Evolutionary conservation across 2,329 filamentous ascomycete genomes (phyloP).

Genomic region (Parastagonospora nodorum): DNA sequence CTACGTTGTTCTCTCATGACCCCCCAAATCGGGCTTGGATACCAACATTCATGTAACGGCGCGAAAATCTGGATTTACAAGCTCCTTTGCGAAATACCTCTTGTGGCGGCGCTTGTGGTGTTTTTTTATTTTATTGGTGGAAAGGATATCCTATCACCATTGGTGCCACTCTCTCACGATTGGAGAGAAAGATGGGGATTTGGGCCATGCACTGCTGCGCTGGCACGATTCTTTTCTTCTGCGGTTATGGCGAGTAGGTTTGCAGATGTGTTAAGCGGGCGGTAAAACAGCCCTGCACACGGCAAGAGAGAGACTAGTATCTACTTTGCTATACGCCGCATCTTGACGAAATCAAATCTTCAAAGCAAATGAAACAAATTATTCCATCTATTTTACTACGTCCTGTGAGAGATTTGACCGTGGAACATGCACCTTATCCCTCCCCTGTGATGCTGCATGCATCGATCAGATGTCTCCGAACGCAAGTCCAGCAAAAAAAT

Average conservation of each 20-base stretch:
- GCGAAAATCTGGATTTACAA: constrained; percentile 27
- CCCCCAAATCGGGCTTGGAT: constrained; percentile 9
- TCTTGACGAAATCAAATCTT: neutral
- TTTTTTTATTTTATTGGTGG: constrained; percentile 23
- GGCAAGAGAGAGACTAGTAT: neutral
- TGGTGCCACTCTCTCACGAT: neutral
- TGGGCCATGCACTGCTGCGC: constrained; percentile 1
- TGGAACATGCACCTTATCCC: too few species aligned
- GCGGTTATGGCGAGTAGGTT: constrained; percentile 2
- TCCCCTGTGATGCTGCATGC: too few species aligned
- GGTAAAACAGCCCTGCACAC: constrained; percentile 3
- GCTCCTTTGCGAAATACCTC: constrained; percentile 9
- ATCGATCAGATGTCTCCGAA: neutral
- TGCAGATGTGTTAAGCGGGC: constrained; percentile 3
- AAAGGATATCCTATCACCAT: constrained; percentile 3
- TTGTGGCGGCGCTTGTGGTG: constrained; percentile 24
- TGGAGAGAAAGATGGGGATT: constrained; percentile 5
- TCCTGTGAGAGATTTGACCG: neutral
- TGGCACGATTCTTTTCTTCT: neutral
- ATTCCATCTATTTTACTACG: neutral
- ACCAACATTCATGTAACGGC: constrained; percentile 19
- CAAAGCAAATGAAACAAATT: too few species aligned
- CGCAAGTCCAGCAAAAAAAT: neutral
- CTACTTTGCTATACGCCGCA: neutral
- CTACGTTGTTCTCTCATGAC: constrained; percentile 33